Percentiles rank a stretch among this genome's conserved stretches.
phyloP scores from a whole-genome alignment of 805 yeast genomes.

The Nakazawaea molendinolei region DNA sequence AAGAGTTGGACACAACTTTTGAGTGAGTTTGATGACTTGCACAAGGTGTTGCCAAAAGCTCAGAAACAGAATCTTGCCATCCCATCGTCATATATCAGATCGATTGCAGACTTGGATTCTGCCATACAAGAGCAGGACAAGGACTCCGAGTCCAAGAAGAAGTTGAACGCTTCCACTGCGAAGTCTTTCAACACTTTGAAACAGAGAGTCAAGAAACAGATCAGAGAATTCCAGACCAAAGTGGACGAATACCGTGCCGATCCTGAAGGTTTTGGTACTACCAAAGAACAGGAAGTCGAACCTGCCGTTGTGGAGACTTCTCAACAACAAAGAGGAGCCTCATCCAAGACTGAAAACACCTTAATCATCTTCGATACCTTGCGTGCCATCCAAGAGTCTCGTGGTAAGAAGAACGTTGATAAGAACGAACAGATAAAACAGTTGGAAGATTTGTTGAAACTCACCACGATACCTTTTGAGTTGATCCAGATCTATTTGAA shows the following conservation, averaged over 20 bases:
- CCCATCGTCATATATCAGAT: constrained; percentile 66
- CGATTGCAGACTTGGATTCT: constrained; percentile 68
- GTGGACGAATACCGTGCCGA: constrained; percentile 54
- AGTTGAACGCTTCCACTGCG: constrained; percentile 74
- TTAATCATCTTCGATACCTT: constrained; percentile 64
- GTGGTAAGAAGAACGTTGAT: constrained; percentile 95
- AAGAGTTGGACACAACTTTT: constrained; percentile 77
- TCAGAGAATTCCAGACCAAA: constrained; percentile 59
- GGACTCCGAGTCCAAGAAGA: constrained; percentile 53
- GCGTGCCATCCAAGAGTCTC: constrained; percentile 70
- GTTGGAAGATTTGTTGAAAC: constrained; percentile 54
- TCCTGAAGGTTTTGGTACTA: constrained; percentile 70
- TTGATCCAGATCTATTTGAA: constrained; percentile 69
- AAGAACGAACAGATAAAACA: constrained; percentile 66
- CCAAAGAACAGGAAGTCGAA: constrained; percentile 26
- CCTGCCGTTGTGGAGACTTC: constrained; percentile 24
- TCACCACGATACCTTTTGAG: constrained; percentile 62
- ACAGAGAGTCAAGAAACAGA: constrained; percentile 81
- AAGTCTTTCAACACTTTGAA: constrained; percentile 81
- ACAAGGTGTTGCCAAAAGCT: constrained; percentile 59
- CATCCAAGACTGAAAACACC: constrained; percentile 29
- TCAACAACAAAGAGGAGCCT: constrained; percentile 28
- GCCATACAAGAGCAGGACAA: constrained; percentile 46
- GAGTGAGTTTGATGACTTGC: constrained; percentile 71
- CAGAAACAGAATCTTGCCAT: constrained; percentile 69